Percentiles rank a stretch among this genome's conserved stretches.
Conservation (phyloP, 805 yeast species). For the Barnettozyma botsteinii region DNA sequence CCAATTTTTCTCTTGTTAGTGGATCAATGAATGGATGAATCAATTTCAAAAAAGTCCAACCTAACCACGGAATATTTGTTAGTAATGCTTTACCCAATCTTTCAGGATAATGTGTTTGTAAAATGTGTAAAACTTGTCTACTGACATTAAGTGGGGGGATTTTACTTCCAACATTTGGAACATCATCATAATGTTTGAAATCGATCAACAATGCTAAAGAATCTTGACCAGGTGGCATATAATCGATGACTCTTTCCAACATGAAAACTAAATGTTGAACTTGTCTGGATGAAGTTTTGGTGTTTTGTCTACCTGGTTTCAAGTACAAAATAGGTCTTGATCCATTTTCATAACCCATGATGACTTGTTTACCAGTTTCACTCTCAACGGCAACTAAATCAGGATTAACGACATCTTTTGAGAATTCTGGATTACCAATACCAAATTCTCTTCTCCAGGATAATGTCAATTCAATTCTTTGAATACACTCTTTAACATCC, state of each 20-base stretch:
- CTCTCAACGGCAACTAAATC: slow-evolving; percentile 59
- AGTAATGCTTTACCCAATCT: slow-evolving; percentile 88
- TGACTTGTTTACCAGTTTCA: slow-evolving; percentile 88
- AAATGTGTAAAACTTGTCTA: slow-evolving; percentile 83
- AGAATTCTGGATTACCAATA: slow-evolving; percentile 35
- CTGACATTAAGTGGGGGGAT: slow-evolving; percentile 89
- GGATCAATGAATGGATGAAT: slow-evolving; percentile 97
- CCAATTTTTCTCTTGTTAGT: slow-evolving; percentile 86
- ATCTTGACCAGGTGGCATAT: slow-evolving; percentile 96
- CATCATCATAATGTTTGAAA: slow-evolving; percentile 66
- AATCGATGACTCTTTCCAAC: slow-evolving; percentile 89
- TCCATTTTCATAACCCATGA: slow-evolving; percentile 85
- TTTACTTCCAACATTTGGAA: slow-evolving; percentile 49
- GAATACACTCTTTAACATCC: slow-evolving; percentile 64
- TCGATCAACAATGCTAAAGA: slow-evolving; percentile 87
- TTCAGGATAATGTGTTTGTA: slow-evolving; percentile 97
- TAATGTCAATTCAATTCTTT: slow-evolving; percentile 68
- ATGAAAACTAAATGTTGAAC: slow-evolving; percentile 93
- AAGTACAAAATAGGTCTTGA: slow-evolving; percentile 88
- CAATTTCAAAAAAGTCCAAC: slow-evolving; percentile 85
- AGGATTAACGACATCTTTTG: slow-evolving; percentile 47
- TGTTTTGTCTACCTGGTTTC: slow-evolving; percentile 93
- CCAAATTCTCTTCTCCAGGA: slow-evolving; percentile 96
- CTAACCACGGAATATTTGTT: slow-evolving; percentile 90
- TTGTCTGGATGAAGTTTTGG: slow-evolving; percentile 82